Evolutionary conservation across 2,329 filamentous ascomycete genomes (phyloP).

Genomic region (Ilyonectria mors-panacis): DNA sequence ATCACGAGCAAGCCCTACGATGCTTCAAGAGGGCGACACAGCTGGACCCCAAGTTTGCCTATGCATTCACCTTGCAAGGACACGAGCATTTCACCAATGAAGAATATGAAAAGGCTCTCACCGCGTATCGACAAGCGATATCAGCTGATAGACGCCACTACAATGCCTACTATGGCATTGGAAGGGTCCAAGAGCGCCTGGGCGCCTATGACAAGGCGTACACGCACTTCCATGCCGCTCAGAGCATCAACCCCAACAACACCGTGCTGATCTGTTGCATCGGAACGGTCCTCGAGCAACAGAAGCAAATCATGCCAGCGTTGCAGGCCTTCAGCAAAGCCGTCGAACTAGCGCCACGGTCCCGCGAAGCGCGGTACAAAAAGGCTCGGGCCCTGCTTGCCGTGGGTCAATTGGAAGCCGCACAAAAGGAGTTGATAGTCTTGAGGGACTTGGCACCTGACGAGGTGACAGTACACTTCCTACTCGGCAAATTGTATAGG

Average conservation of each 20-base stretch:
- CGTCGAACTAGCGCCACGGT: slow-evolving; percentile 84
- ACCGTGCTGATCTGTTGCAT: slow-evolving; percentile 94
- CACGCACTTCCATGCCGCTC: slow-evolving; percentile 90
- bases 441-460: slow-evolving; percentile 93
- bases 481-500: slow-evolving; percentile 88
- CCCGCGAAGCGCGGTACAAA: slow-evolving; percentile 90
- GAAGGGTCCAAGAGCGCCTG: slow-evolving; percentile 87
- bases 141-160: slow-evolving; percentile 91
- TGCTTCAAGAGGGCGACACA: slow-evolving; percentile 97
- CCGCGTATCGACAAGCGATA: slow-evolving; percentile 88
- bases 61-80: slow-evolving; percentile 94
- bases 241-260: slow-evolving; percentile 93
- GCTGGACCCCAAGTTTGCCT: slow-evolving; percentile 90
- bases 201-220: slow-evolving; percentile 93
- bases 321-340: slow-evolving; percentile 87
- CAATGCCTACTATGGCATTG: slow-evolving; percentile 97
- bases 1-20: slow-evolving; percentile 93
- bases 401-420: slow-evolving; percentile 78
- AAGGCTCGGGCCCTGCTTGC: slow-evolving; percentile 91
- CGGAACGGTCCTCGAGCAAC: slow-evolving; percentile 89
- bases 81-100: slow-evolving; percentile 97
- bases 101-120: slow-evolving; percentile 95
- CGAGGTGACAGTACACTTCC: slow-evolving; percentile 95
- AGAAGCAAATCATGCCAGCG: slow-evolving; percentile 85
- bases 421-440: slow-evolving; percentile 86